Percentiles rank a stretch among this genome's conserved stretches.
Evolutionary conservation across 768 basidiomycete genomes (phyloP).

Genomic region (Macrolepiota albuminosa): DNA sequence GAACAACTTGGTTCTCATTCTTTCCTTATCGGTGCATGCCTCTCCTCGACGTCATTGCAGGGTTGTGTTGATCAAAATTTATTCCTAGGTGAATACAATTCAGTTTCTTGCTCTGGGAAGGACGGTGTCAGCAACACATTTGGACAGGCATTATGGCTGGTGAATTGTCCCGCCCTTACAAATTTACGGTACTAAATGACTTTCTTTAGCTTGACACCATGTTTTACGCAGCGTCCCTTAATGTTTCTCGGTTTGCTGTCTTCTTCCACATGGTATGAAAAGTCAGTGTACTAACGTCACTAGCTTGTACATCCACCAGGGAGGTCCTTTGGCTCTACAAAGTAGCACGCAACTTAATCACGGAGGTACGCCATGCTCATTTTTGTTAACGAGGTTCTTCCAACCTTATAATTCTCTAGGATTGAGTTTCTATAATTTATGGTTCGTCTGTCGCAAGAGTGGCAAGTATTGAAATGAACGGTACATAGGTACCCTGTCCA

Average conservation of each 20-base stretch:
- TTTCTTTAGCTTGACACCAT: slow-evolving; percentile 35
- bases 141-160: slow-evolving; percentile 51
- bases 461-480: background rate
- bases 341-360: slow-evolving; percentile 47
- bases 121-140: slow-evolving; percentile 49
- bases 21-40: slow-evolving; percentile 40
- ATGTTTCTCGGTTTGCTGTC: slow-evolving; percentile 38
- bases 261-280: background rate
- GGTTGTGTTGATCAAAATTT: background rate
- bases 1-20: slow-evolving; percentile 41
- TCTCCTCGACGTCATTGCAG: background rate
- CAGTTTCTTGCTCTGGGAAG: slow-evolving; percentile 48
- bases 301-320: slow-evolving; percentile 52
- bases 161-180: slow-evolving; percentile 10
- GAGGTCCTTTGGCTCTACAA: slow-evolving; percentile 46
- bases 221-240: slow-evolving; percentile 43
- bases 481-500: slow-evolving; percentile 40
- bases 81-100: slow-evolving; percentile 46
- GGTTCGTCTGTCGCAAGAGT: slow-evolving; percentile 23
- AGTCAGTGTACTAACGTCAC: background rate
- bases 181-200: background rate
- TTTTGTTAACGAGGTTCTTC: background rate
- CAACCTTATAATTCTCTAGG: slow-evolving; percentile 16
- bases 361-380: slow-evolving; percentile 28
- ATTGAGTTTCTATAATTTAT: slow-evolving; percentile 42